Evolutionary conservation across 208 protist genomes (phyloP).

Genomic region (Wallacemonas rigidus): DNA sequence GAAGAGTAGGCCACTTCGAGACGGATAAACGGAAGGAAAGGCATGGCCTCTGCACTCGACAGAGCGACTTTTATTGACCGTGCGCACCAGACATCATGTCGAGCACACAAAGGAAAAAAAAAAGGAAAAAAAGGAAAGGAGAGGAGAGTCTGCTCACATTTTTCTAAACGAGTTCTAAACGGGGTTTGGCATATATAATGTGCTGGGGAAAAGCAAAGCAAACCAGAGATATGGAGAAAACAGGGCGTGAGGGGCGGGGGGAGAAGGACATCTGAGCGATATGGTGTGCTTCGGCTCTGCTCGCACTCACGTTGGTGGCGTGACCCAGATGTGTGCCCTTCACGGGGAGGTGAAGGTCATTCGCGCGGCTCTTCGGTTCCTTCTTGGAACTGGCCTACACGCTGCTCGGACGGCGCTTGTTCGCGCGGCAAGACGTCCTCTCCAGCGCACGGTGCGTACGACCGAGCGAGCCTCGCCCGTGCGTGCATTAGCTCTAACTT

Average conservation of each 20-base stretch:
- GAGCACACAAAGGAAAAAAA: not conserved
- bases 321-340: too few relatives aligned
- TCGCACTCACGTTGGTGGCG: too few relatives aligned
- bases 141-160: not conserved
- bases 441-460: constrained; percentile 10
- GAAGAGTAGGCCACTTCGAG: too few relatives aligned
- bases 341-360: too few relatives aligned
- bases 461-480: not conserved
- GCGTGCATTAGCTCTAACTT: constrained; percentile 15
- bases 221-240: not conserved
- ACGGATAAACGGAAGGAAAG: too few relatives aligned
- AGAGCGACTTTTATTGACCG: not conserved
- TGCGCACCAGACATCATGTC: not conserved
- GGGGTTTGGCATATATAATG: not conserved
- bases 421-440: constrained; percentile 12
- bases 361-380: too few relatives aligned
- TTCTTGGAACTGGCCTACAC: too few relatives aligned
- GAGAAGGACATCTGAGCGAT: not conserved
- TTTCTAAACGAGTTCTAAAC: not conserved
- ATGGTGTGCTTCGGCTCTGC: not conserved
- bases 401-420: not conserved
- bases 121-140: not conserved
- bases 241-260: not conserved
- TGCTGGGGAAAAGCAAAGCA: not conserved
- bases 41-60: too few relatives aligned